These are phyloP conservation scores for Yamadazyma kitorensis DNA, from an alignment of 805 yeast species.

Conservation along the genomic window DNA sequence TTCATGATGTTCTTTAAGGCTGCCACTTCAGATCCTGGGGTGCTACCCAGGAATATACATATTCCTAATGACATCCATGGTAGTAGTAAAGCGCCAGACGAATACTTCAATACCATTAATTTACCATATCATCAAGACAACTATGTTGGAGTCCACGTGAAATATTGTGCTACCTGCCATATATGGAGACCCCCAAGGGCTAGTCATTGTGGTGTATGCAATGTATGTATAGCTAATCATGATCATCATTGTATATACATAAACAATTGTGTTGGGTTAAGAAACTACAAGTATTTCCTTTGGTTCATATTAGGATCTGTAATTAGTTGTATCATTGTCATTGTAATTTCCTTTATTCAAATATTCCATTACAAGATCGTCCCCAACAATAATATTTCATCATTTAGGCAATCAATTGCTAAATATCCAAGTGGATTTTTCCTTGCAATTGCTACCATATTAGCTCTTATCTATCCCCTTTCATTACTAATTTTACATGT, in stretches of 20 bases:
- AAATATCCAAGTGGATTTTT: constrained; percentile 42
- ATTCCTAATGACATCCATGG: constrained; percentile 24
- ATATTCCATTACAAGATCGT: constrained; percentile 19
- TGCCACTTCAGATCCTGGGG: constrained; percentile 67
- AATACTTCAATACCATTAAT: constrained; percentile 49
- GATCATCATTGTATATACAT: constrained; percentile 77
- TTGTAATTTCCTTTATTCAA: constrained; percentile 20
- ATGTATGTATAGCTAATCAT: constrained; percentile 57
- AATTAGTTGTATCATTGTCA: constrained; percentile 18
- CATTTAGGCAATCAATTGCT: constrained; percentile 16
- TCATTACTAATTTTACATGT: constrained; percentile 53
- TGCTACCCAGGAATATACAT: constrained; percentile 66
- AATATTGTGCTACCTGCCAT: constrained; percentile 54
- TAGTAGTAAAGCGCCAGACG: constrained; percentile 45
- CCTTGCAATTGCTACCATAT: constrained; percentile 46
- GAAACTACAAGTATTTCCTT: constrained; percentile 36
- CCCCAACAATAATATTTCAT: constrained; percentile 25
- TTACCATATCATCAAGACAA: constrained; percentile 42
- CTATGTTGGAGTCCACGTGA: constrained; percentile 39
- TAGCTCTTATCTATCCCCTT: constrained; percentile 54
- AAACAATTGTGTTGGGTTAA: constrained; percentile 40
- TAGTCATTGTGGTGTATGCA: constrained; percentile 68
- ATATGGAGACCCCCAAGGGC: constrained; percentile 72
- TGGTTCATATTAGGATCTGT: constrained; percentile 28
- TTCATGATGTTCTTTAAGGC: constrained; percentile 51